A percentile compares a stretch with the other conserved stretches of the same genome.
These are phyloP conservation scores for Coniochaeta sp. DNA, from an alignment of 2,329 filamentous ascomycete genomes.

Conservation along the genomic window DNA sequence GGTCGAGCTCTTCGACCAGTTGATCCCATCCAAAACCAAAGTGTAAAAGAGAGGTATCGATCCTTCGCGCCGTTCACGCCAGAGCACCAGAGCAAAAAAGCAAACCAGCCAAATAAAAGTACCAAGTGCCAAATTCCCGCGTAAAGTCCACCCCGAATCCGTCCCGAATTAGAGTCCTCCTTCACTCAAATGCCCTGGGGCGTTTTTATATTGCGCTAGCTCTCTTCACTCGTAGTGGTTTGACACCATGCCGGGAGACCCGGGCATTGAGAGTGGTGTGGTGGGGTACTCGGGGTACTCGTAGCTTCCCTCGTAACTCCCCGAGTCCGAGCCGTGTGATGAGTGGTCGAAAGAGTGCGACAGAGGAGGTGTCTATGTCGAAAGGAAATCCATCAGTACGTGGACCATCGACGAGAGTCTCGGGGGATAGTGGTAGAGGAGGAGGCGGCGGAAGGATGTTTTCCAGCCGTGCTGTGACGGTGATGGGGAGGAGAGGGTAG, in stretches of 20 bases:
- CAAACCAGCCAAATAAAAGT: neutral
- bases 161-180: too few relatives aligned
- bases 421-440: conserved; percentile 5
- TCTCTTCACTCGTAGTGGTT: neutral
- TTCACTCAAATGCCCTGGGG: too few relatives aligned
- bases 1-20: conserved; percentile 5
- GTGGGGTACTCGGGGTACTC: conserved; percentile 46
- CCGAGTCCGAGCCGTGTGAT: conserved; percentile 50
- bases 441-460: neutral
- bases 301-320: conserved; percentile 35
- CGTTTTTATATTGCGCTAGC: too few relatives aligned
- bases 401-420: conserved; percentile 15
- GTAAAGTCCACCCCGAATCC: too few relatives aligned
- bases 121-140: too few relatives aligned
- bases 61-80: neutral
- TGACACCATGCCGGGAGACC: conserved; percentile 48
- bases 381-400: conserved; percentile 42
- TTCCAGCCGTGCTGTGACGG: conserved; percentile 5
- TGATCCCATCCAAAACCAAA: neutral
- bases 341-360: conserved; percentile 68
- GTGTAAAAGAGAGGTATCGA: neutral
- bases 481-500: conserved; percentile 13
- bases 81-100: neutral
- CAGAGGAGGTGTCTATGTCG: conserved; percentile 64
- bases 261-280: conserved; percentile 68